Base-by-base conservation (phyloP, 805 yeast genomes). In the Blastobotrys chiropterorum region DNA sequence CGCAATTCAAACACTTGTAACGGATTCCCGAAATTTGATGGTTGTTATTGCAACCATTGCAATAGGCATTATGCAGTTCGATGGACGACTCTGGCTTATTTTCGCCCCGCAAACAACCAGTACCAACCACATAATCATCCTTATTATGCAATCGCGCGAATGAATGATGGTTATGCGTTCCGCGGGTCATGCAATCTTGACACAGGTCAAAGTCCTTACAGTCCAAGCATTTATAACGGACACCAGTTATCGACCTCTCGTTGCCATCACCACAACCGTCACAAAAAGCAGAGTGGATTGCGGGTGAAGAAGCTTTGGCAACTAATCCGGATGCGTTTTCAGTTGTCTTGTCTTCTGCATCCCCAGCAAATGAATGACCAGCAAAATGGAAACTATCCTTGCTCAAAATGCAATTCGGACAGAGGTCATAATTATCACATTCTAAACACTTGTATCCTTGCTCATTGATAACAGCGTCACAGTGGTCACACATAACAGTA, bases 171-270 rank as follows among this genome's bases (percentile, higher is more conserved):
- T 39, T 44, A 4, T 16, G 38, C 13, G 17, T 46, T 1, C 61
- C 62, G 17, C 47, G 46, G 2, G 43, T 49, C 49, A 63, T 64
- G 52, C 76, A 72, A 1, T 46, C 20, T 17, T 66, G 65, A 61
- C 83, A 79, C 51, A 77, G 63, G 61, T 79, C 82, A 62, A 67
- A 77, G 57, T 80, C 75, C 4, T 65, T 60, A 60, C 84, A 80
- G 15, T 66, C 65, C 48, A 72, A 59, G 59, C 84, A 80, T 53
- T 70, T 71, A 65, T 65, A 77, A 38, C 83, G 72, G 2, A 63
- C 58, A 2, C 83, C 83, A 19, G 22, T 53, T 48, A 70, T 64
- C 34, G 46, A 26, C 34, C 11, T 26, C 34, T 26, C 8, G 5
- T 26, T 11, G 11, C 5, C 45, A 1, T 26, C 44, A 15, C 58